phyloP scores from a whole-genome alignment of 129 eudicot species.

The Ambrosia trifida region DNA sequence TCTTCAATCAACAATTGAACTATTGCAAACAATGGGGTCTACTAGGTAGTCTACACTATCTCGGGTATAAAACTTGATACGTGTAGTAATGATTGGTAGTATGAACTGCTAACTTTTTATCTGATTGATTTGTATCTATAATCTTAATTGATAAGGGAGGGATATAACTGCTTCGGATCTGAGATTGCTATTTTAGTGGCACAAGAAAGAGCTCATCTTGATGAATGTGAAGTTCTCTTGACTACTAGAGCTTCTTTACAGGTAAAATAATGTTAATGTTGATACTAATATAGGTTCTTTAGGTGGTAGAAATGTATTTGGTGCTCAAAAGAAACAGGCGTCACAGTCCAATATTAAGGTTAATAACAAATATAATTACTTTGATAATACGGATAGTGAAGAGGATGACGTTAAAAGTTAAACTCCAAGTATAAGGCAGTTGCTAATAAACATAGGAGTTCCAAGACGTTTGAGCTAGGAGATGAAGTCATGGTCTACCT shows the following conservation, averaged over 20 bases:
- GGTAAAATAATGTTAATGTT: conserved; percentile 37
- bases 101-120: not conserved
- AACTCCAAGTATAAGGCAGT: too few species aligned
- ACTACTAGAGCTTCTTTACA: conserved; percentile 58
- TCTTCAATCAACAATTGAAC: conserved; percentile 71
- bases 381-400: conserved; percentile 75
- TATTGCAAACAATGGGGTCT: conserved; percentile 71
- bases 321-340: conserved; percentile 59
- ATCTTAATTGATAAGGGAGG: conserved; percentile 24
- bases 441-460: too few species aligned
- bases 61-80: conserved; percentile 39
- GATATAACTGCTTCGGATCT: conserved; percentile 48
- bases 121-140: conserved; percentile 16
- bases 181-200: conserved; percentile 80
- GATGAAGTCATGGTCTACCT: too few species aligned
- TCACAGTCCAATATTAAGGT: conserved; percentile 42
- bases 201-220: conserved; percentile 84
- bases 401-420: too few species aligned
- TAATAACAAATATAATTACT: conserved; percentile 51
- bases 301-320: conserved; percentile 83
- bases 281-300: conserved; percentile 20
- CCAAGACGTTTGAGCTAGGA: too few species aligned
- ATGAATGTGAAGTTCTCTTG: conserved; percentile 77
- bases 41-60: conserved; percentile 59
- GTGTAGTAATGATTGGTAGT: too few species aligned